Evolutionary conservation across 805 yeast species (phyloP), one percentile per base, ranked within the genome.

Genomic region (Cyberlindnera euphorbiiphila): DNA sequence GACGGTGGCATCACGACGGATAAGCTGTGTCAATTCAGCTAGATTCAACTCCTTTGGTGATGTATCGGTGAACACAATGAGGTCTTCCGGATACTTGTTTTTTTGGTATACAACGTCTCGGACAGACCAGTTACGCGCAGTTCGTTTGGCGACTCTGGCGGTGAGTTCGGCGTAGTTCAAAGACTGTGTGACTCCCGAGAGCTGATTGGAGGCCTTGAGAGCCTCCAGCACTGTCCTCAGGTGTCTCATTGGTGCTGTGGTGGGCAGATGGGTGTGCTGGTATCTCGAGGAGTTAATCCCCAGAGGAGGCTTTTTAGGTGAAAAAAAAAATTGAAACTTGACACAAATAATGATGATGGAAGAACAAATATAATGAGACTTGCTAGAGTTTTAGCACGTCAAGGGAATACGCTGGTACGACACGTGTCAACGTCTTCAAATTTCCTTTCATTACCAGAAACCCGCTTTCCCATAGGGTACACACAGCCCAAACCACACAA

Each of bases 401-500:
- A n/a, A n/a, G n/a, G n/a, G n/a, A 24, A 24, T 14, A 24, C 6
- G n/a, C 11, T 12, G n/a, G 13, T 12, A 11, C 14, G 13, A 24
- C 14, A 24, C 11, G 26, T 6, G 26, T 9, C 29, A 14, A 26
- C 29, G 29, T 17, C 29, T 15, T 15, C 29, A 11, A 5, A 15
- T 8, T 15, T 30, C 15, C 21, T 18, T 15, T 9, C 30, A n/a
- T 18, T 32, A 6, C 42, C 41, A 4, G n/a, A 22, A 22, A 24
- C 14, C 13, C 42, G 54, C 18, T 11, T 45, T 11, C 51, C 53
- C 31, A 35, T 15, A 8, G 52, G 50, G 1, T 52, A 43, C 29
- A 35, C 24, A 17, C 86, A 69, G 55, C 58, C 53, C 5, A 43
- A 49, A 14, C 91, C 91, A 0, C 44, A 49, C 0, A 46, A 46